Evolutionary conservation across 805 yeast species (phyloP).

Genomic region (Monosporozyma servazzii): DNA sequence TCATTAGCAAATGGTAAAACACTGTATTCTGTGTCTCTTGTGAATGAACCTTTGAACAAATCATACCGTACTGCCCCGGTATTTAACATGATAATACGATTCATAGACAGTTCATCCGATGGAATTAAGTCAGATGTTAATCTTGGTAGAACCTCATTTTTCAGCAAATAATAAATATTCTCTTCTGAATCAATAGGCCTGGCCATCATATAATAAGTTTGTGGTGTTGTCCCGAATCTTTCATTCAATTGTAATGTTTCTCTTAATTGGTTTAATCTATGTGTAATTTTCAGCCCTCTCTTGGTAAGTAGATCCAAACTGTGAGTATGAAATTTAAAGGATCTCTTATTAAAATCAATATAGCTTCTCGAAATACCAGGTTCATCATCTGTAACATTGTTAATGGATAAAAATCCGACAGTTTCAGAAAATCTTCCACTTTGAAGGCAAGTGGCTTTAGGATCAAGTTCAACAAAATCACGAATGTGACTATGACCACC

Average conservation of each 20-base stretch:
- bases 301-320: slow-evolving; percentile 47
- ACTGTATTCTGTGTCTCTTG: slow-evolving; percentile 67
- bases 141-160: slow-evolving; percentile 44
- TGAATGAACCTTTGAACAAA: slow-evolving; percentile 74
- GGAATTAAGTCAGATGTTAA: slow-evolving; percentile 10
- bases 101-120: slow-evolving; percentile 17
- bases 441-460: slow-evolving; percentile 65
- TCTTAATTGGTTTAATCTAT: slow-evolving; percentile 37
- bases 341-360: slow-evolving; percentile 69
- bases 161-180: slow-evolving; percentile 52
- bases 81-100: slow-evolving; percentile 58
- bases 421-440: slow-evolving; percentile 93
- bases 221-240: slow-evolving; percentile 56
- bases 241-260: slow-evolving; percentile 43
- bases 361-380: slow-evolving; percentile 50
- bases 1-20: slow-evolving; percentile 78
- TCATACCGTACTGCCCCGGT: slow-evolving; percentile 88
- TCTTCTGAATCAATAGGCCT: slow-evolving; percentile 52
- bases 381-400: slow-evolving; percentile 17
- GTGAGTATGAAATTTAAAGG: slow-evolving; percentile 56
- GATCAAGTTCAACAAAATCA: slow-evolving; percentile 67
- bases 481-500: slow-evolving; percentile 94
- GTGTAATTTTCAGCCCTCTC: slow-evolving; percentile 43
- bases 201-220: slow-evolving; percentile 55
- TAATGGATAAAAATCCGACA: slow-evolving; percentile 73